Evolutionary conservation across 768 basidiomycete genomes (phyloP).

Genomic region (Leccinum aurantiacum): DNA sequence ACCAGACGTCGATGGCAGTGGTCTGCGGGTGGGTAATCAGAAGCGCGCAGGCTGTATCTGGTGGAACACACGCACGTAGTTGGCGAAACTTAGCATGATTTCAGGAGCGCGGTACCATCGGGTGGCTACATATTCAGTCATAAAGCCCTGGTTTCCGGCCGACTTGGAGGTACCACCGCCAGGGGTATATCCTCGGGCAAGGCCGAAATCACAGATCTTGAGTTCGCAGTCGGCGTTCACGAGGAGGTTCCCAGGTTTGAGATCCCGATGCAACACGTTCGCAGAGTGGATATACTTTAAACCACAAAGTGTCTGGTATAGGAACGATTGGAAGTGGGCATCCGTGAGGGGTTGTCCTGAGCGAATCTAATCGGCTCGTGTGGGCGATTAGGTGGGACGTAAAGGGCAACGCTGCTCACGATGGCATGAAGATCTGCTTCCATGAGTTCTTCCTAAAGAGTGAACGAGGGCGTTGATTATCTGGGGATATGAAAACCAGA

Average conservation of each 20-base stretch:
- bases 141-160: conserved; percentile 88
- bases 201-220: conserved; percentile 98
- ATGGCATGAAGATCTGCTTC: conserved; percentile 99
- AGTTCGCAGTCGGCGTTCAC: conserved; percentile 99
- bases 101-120: conserved; percentile 98
- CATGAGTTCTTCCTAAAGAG: conserved; percentile 91
- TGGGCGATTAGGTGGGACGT: conserved; percentile 1
- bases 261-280: conserved; percentile 94
- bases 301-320: conserved; percentile 98
- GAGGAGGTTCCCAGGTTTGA: conserved; percentile 92
- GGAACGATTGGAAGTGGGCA: conserved; percentile 92
- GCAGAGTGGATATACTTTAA: conserved; percentile 98
- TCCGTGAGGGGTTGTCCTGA: conserved; percentile 87
- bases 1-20: conserved; percentile 94
- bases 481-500: not conserved
- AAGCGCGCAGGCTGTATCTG: not conserved
- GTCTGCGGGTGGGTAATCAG: conserved; percentile 48
- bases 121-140: conserved; percentile 99
- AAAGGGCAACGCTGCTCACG: conserved; percentile 44
- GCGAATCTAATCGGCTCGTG: conserved; percentile 54
- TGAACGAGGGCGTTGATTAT: conserved; percentile 3
- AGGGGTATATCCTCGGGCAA: conserved; percentile 91
- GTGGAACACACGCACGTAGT: conserved; percentile 62
- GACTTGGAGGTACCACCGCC: conserved; percentile 72
- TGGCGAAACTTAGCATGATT: conserved; percentile 97